Conservation (phyloP, 164 flowering plant species). For the Sextonia rubra region DNA sequence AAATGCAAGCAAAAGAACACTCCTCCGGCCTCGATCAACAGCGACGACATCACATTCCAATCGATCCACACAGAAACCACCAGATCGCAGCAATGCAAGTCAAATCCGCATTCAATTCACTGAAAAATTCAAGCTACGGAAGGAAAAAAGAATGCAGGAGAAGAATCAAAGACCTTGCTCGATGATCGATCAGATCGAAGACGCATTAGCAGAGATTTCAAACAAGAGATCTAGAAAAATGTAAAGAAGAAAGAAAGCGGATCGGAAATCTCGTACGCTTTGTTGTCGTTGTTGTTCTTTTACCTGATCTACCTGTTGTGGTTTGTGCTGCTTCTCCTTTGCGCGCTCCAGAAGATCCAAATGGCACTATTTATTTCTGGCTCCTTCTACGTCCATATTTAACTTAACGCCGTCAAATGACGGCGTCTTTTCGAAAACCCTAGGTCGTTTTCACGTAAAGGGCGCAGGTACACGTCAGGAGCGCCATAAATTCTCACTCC, state of each 20-base stretch:
- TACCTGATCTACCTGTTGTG: not conserved
- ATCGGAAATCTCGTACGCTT: not conserved
- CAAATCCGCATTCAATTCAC: not conserved
- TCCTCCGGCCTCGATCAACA: no score
- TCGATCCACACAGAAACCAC: not conserved
- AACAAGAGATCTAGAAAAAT: not conserved
- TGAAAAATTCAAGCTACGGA: not conserved
- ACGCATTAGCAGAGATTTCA: not conserved
- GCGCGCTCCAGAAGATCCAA: not conserved
- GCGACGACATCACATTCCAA: not conserved
- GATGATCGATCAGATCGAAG: not conserved
- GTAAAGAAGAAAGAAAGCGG: not conserved
- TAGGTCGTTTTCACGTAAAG: not conserved
- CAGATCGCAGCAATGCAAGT: not conserved
- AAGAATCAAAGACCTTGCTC: not conserved
- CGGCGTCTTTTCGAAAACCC: constrained; percentile 1
- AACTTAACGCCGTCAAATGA: constrained; percentile 1
- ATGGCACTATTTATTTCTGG: not conserved
- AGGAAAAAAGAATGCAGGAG: not conserved
- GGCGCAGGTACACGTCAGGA: no score
- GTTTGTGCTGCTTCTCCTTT: not conserved
- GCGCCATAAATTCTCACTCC: no score
- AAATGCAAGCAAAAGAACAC: not conserved
- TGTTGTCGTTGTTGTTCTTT: not conserved
- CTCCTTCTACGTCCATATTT: no score